These are phyloP conservation scores for Tolypocladium ovalisporum DNA, from an alignment of 2,329 filamentous ascomycete genomes.

Conservation along the genomic window DNA sequence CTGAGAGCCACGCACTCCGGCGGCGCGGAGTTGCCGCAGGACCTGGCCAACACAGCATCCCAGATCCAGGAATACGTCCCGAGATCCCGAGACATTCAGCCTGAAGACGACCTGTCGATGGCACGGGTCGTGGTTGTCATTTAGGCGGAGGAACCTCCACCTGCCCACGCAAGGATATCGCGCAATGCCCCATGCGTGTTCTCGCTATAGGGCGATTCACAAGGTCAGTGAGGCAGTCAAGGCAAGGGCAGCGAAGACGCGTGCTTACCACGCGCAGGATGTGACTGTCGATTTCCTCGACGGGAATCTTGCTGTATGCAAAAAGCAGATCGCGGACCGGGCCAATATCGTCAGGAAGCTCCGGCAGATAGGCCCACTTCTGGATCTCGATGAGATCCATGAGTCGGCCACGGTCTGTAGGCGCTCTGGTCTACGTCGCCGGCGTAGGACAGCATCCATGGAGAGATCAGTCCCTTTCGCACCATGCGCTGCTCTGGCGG, in stretches of 20 bases:
- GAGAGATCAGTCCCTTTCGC: background rate
- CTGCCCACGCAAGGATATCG: constrained; percentile 35
- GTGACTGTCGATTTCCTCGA: constrained; percentile 22
- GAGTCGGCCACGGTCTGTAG: background rate
- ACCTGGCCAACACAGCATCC: constrained; percentile 41
- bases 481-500: background rate
- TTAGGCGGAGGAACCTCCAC: constrained; percentile 37
- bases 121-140: constrained; percentile 26
- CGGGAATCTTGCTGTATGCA: constrained; percentile 26
- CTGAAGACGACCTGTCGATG: constrained; percentile 31
- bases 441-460: background rate
- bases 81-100: constrained; percentile 25
- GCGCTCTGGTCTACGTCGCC: background rate
- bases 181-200: constrained; percentile 33
- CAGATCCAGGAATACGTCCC: constrained; percentile 33
- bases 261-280: constrained; percentile 23
- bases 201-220: constrained; percentile 22
- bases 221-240: background rate
- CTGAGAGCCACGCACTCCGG: constrained; percentile 35
- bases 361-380: constrained; percentile 24
- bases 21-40: constrained; percentile 35
- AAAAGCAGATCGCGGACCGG: constrained; percentile 24
- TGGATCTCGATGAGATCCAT: constrained; percentile 25
- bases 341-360: constrained; percentile 24
- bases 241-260: background rate